Base-by-base conservation (phyloP, 2,329 filamentous ascomycete genomes). In the Massarina eburnea region DNA sequence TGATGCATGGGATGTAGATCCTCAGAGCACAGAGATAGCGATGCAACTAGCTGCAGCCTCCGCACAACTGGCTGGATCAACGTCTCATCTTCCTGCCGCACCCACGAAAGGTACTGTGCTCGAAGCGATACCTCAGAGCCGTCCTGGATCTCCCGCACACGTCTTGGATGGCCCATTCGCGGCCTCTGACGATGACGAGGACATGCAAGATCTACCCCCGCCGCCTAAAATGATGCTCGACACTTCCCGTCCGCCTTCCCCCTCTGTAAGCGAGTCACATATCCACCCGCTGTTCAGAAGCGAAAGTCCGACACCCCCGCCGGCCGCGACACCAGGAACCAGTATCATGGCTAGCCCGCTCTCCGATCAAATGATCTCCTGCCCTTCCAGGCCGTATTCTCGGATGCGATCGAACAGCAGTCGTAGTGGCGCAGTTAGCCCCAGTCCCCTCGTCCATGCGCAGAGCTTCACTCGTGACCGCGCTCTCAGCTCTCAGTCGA, bases 221-320 rank as follows among this genome's bases (percentile, higher is more conserved):
- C 66, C 67, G 15, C 67, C 65, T 1, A 68, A 55, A 32, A 57
- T 68, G 51, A 59, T 64, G 43, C 58, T 59, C 3, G 66, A 68
- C 41, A 51, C 49, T 6, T 67, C 67, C 12, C 64, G 66, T 24
- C 68, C 73, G 20, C 63, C 62, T 5, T 73, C 70, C 39, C 72
- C 70, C 21, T 61, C 57, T 39, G 55, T 68, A 14, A 77, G 77
- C 58, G 85, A 91, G 64, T 76, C 83, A 3, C 82, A 90, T 61
- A 90, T 91, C 36, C 88, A 91, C 65, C 88, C 88, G 8, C 77
- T 91, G 3, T 91, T 91, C 73, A 79, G 88, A 48, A 84, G 84
- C 5, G 85, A 89, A 61, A 87, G 83, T 32, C 85, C 85, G 0
- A 79, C 76, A 1, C 85, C 86, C 7, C 83, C 86, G 1, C 81